Evolutionary conservation across 2,329 filamentous ascomycete species (phyloP), one percentile per base, ranked within the genome.

Genomic region (Phaeosphaeriaceae sp.): DNA sequence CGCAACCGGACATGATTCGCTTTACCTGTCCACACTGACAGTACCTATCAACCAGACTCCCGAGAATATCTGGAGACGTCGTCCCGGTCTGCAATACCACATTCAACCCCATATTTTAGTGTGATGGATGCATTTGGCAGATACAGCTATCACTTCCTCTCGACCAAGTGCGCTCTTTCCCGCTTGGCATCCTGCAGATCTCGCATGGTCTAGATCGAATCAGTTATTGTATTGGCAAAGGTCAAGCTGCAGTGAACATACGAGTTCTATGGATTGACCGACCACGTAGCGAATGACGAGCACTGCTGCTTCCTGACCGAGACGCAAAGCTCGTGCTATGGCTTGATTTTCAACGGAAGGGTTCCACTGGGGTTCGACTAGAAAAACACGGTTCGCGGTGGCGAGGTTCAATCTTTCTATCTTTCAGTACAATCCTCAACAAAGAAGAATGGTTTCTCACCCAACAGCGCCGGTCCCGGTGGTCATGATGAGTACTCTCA

Each of bases 331-430:
- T 11, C 84, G 73, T 0, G 78, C 82, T 13, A 86, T 80, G 0
- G 84, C 84, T 54, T 86, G 84, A 13, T 78, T 79, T 56, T 86
- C 84, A 0, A 84, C 79, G 1, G 78, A 80, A 0, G 83, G 84
- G 41, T 86, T 86, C 83, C 84, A 86, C 24, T 86, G 84, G 0
- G 82, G 79, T 50, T 86, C 84, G 0, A 85, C 70, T 2, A 86
- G 79, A 56, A 83, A 83, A 0, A 86, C 78, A 0, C 79, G 76
- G 45, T 80, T 83, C 0, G 83, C 83, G 0, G 75, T 76, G 0
- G 81, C 79, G 2, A 86, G 72, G n/a, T 85, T 84, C 0, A 85
- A 57, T 10, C 82, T 82, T 20, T 0, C 22, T 1, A 27, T 9
- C 1, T 5, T 19, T 52, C 51, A 54, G 7, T 11, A 46, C 36